phyloP scores from a whole-genome alignment of 2,329 filamentous ascomycete species.

The Nemania bipapillata region DNA sequence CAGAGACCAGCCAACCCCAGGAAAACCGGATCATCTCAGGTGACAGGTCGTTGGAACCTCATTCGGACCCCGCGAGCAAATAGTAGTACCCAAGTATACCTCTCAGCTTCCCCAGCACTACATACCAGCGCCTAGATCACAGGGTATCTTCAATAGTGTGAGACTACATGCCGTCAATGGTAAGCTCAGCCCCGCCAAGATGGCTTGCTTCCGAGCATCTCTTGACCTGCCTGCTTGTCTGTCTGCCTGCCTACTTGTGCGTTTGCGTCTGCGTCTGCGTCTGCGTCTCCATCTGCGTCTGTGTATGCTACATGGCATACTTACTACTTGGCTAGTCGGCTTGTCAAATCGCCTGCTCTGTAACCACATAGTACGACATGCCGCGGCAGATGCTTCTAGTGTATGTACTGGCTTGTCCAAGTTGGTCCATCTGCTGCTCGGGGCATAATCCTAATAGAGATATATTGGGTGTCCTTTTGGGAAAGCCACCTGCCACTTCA shows the following conservation, averaged over 20 bases:
- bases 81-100: not conserved
- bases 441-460: constrained; percentile 11
- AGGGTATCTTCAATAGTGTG: constrained; percentile 12
- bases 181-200: constrained; percentile 22
- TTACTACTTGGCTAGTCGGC: not conserved
- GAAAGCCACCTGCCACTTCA: not conserved
- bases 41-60: constrained; percentile 2
- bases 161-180: constrained; percentile 5
- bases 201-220: constrained; percentile 6
- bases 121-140: not conserved
- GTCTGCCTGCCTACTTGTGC: too few species aligned
- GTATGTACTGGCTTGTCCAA: too few species aligned
- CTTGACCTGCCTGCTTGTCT: not conserved
- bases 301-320: not conserved
- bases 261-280: too few species aligned
- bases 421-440: constrained; percentile 1
- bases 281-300: too few species aligned
- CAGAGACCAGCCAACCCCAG: not conserved
- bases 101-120: constrained; percentile 7
- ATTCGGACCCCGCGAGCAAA: constrained; percentile 15
- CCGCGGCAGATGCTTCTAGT: not conserved
- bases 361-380: constrained; percentile 11
- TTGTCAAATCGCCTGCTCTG: not conserved
- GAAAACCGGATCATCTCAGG: constrained; percentile 3
- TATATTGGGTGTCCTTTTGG: not conserved